Evolutionary conservation across 306 rosid species (phyloP).

Genomic region (Prunus fruticosa): DNA sequence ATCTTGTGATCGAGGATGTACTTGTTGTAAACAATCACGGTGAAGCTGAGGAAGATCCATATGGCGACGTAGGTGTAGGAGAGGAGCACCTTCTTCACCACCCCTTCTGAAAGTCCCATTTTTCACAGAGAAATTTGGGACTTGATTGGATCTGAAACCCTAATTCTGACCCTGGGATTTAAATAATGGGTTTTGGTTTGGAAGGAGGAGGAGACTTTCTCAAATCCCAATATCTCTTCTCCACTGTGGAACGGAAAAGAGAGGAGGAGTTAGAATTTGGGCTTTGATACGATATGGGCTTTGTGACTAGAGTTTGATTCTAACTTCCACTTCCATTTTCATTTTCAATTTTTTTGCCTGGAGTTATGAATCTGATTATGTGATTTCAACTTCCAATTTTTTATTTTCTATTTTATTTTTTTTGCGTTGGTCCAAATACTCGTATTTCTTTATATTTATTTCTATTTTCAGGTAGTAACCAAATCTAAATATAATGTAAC

Average conservation of each 20-base stretch:
- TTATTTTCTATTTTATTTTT: not conserved
- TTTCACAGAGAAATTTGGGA: not conserved
- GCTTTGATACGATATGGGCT: not conserved
- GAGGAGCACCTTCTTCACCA: conserved; percentile 71
- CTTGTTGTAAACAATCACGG: conserved; percentile 94
- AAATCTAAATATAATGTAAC: not conserved
- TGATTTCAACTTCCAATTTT: no score
- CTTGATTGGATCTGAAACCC: conserved; percentile 24
- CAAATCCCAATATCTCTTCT: not conserved
- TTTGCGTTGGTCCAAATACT: not conserved
- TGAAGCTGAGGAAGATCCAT: conserved; percentile 97
- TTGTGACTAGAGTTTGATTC: not conserved
- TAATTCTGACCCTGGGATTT: conserved; percentile 21
- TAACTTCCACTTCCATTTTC: not conserved
- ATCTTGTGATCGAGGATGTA: conserved; percentile 88
- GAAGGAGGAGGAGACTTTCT: not conserved
- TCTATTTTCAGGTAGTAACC: not conserved
- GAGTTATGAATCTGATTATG: not conserved
- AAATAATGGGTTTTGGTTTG: not conserved
- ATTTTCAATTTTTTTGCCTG: no score
- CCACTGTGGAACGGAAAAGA: no score
- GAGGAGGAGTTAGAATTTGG: not conserved
- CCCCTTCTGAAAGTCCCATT: conserved; percentile 76
- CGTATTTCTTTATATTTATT: not conserved
- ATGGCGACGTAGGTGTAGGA: conserved; percentile 79